These are phyloP conservation scores for Phyllosticta ampelicida DNA, from an alignment of 2,329 filamentous ascomycete species.

Conservation along the genomic window DNA sequence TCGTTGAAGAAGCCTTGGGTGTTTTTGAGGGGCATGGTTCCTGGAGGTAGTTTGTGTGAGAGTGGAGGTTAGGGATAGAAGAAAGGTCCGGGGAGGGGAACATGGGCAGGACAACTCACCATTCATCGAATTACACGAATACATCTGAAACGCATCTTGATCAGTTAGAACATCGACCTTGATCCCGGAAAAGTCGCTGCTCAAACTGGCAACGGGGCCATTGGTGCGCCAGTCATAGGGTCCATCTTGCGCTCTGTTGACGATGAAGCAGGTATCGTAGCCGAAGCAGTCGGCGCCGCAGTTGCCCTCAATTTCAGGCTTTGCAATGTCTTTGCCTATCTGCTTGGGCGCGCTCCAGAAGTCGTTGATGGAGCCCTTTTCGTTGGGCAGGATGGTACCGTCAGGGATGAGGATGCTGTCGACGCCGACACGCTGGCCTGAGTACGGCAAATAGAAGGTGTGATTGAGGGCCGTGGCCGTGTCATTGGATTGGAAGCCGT, in stretches of 20 bases:
- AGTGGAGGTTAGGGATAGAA: not conserved
- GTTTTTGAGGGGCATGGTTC: slow-evolving; percentile 52
- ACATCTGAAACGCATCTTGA: slow-evolving; percentile 81
- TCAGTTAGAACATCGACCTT: slow-evolving; percentile 70
- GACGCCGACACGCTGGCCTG: slow-evolving; percentile 55
- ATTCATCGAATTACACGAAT: slow-evolving; percentile 69
- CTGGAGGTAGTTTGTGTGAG: slow-evolving; percentile 15
- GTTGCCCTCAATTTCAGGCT: slow-evolving; percentile 54
- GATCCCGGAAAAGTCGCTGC: slow-evolving; percentile 70
- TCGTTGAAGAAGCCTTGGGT: slow-evolving; percentile 54
- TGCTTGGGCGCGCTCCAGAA: slow-evolving; percentile 77
- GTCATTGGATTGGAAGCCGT: slow-evolving; percentile 65
- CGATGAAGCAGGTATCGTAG: slow-evolving; percentile 67
- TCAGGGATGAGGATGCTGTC: slow-evolving; percentile 44
- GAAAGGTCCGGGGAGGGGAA: not conserved
- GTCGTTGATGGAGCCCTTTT: slow-evolving; percentile 58
- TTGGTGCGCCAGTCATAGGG: slow-evolving; percentile 53
- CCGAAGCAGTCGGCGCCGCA: slow-evolving; percentile 76
- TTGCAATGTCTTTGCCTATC: slow-evolving; percentile 57
- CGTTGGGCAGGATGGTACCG: slow-evolving; percentile 56
- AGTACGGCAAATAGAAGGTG: slow-evolving; percentile 62
- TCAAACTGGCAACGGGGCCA: slow-evolving; percentile 53
- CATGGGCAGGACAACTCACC: slow-evolving; percentile 34
- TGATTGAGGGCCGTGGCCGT: slow-evolving; percentile 57
- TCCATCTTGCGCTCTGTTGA: slow-evolving; percentile 49